phyloP scores from a whole-genome alignment of 148 eudicot genomes.

The Camellia lanceoleosa region DNA sequence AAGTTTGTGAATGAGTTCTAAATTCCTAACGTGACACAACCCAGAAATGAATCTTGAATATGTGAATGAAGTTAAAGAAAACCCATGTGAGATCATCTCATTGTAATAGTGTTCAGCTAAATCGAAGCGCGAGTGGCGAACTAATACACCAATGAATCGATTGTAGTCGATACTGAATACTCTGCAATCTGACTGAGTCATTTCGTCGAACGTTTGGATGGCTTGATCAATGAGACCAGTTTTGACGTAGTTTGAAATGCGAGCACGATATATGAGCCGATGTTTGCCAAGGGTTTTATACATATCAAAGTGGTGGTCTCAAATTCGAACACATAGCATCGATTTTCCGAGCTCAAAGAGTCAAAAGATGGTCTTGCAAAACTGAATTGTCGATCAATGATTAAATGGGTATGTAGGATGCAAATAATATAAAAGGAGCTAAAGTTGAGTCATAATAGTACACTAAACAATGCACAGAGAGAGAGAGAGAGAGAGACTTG shows the following conservation, averaged over 20 bases:
- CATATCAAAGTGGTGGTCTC: constrained; percentile 61
- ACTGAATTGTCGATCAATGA: not conserved
- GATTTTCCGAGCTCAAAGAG: constrained; percentile 6
- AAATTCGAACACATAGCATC: constrained; percentile 54
- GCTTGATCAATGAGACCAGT: constrained; percentile 80
- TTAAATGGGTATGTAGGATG: not conserved
- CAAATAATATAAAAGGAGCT: not conserved
- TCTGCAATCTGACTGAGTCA: constrained; percentile 76
- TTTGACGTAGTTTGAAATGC: constrained; percentile 73
- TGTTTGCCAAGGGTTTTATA: constrained; percentile 59
- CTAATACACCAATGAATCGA: constrained; percentile 79
- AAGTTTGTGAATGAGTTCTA: constrained; percentile 56
- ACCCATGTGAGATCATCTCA: constrained; percentile 58
- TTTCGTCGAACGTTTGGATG: constrained; percentile 76
- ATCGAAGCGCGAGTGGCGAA: constrained; percentile 63
- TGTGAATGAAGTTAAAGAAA: constrained; percentile 83
- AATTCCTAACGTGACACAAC: constrained; percentile 64
- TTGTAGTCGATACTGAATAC: constrained; percentile 86
- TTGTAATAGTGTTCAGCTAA: constrained; percentile 71
- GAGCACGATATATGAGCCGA: constrained; percentile 71
- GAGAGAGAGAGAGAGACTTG: constrained; percentile 9
- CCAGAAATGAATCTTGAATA: constrained; percentile 86
- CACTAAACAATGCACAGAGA: not conserved
- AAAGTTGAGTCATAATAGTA: not conserved
- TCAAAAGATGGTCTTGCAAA: not conserved